Base-by-base conservation (phyloP, 2,329 filamentous ascomycete species). In the Chalaropsis thielavioides region DNA sequence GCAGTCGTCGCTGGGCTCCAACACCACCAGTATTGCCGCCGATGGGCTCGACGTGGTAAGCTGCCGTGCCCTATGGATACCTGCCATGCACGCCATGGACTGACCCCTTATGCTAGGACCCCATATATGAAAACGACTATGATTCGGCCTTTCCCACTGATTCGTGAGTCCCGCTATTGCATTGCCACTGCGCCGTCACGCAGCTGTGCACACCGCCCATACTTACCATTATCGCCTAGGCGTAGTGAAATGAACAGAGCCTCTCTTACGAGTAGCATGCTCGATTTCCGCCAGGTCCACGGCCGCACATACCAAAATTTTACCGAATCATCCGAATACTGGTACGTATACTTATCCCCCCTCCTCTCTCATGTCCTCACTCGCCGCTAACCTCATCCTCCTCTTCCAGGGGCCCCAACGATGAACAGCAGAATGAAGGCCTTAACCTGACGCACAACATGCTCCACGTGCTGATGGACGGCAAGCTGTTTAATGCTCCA, bases 241-340 rank as follows among this genome's bases (percentile, higher is more conserved):
- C 35, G n/a, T 31, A 66, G 65, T 44, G 65, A 66, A 43, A 22
- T 62, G 19, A 61, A 68, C 10, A 72, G 71, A n/a, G 70, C 70
- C 2, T 74, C 72, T 3, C 43, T 73, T 13, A 67, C 69, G 0
- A 71, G 70, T n/a, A 70, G 69, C 65, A 72, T 73, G 35, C 68
- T 73, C 4, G 61, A 70, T 1, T 73, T 72, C 67, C 69, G 72
- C 17, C 71, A 69, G 6, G 68, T 73, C 43, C 67, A 73, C 31
- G 72, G 72, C 17, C 68, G 72, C 6, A 72, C 71, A 3, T 73
- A 70, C 61, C 72, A 73, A 64, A 70, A 68, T 64, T 71, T 72
- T n/a, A 61, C 68, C 3, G 70, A 70, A 4, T 68, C 68, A 46
- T 69, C 69, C 43, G 66, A 70, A 44, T 71, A 72, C 64, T 73